These are phyloP conservation scores for Ustilago xerochloae DNA, from an alignment of 1,284 basidiomycete species.

Conservation along the genomic window DNA sequence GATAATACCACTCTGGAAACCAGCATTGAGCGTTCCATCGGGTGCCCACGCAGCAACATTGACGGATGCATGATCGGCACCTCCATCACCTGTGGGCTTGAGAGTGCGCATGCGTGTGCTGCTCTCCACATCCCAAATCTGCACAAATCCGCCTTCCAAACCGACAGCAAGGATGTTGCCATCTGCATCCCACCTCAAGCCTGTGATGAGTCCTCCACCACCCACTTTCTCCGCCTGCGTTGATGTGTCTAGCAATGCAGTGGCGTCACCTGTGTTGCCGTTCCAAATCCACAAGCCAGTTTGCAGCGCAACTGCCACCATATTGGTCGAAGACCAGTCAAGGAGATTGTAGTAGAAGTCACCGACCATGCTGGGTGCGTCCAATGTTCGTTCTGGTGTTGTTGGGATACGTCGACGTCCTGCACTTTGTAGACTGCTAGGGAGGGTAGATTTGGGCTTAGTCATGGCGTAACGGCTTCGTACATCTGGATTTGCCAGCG, in stretches of 20 bases:
- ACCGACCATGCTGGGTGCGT: slow-evolving; percentile 92
- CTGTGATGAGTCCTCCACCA: slow-evolving; percentile 74
- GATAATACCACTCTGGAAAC: slow-evolving; percentile 63
- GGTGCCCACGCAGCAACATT: slow-evolving; percentile 63
- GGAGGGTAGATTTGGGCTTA: slow-evolving; percentile 58
- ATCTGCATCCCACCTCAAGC: slow-evolving; percentile 86
- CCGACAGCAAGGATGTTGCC: slow-evolving; percentile 89
- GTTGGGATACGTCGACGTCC: slow-evolving; percentile 82
- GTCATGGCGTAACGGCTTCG: slow-evolving; percentile 59
- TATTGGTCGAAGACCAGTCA: slow-evolving; percentile 86
- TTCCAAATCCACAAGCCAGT: slow-evolving; percentile 75
- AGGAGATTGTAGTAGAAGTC: slow-evolving; percentile 98
- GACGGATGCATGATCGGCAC: slow-evolving; percentile 57
- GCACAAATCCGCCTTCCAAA: slow-evolving; percentile 84
- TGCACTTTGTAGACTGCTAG: slow-evolving; percentile 60
- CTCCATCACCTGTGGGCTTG: slow-evolving; percentile 60
- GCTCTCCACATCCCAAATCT: slow-evolving; percentile 93
- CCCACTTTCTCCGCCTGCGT: slow-evolving; percentile 63
- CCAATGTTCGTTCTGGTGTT: slow-evolving; percentile 87
- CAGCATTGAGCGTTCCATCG: slow-evolving; percentile 62
- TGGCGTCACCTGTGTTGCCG: slow-evolving; percentile 86
- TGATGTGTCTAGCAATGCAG: slow-evolving; percentile 72
- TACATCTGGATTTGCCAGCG: slow-evolving; percentile 67
- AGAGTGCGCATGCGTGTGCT: slow-evolving; percentile 81
- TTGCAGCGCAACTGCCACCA: slow-evolving; percentile 68